Base-by-base conservation (phyloP, 192 early-diverging fungal genomes). In the Backusella psychrophila region DNA sequence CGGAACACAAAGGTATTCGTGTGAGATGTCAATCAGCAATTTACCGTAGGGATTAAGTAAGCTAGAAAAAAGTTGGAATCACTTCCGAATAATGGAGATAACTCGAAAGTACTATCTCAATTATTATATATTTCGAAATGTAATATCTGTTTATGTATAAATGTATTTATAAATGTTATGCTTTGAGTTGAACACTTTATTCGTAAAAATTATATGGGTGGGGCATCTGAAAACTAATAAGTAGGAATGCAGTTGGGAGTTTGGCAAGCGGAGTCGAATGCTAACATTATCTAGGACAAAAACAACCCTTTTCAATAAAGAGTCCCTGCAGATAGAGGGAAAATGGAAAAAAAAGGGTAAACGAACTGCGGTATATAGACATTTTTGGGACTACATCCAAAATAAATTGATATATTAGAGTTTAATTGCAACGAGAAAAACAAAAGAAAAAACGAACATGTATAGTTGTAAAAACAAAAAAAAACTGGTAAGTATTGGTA, bases 21-120 rank as follows among this genome's bases (percentile, higher is more conserved):
- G 53, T 56, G 53, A 56, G 53, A 56, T 56, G 53, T 56, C 53
- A 56, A 56, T 56, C 53, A 56, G 53, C 53, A 56, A 56, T n/a
- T 56, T 56, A 56, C 53, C 53, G n/a, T 6, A 23, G 8, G 8
- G 21, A 56, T 56, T 56, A 56, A 56, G 53, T 56, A 56, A 56
- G 19, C 53, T 21, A 21, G 7, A n/a, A 21, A 56, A 56, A 9
- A 56, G 2, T 21, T 56, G 53, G 53, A 56, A 19, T 19, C n/a
- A 53, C n/a, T 21, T 53, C n/a, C n/a, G 52, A 8, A 19, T 53
- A 6, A n/a, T 53, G n/a, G 17, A 53, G n/a, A 56, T 56, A 56
- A 19, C n/a, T 56, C 53, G 53, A 56, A 56, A 56, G 9, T 56
- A 56, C 21, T 8, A 56, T 21, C 8, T 6, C n/a, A 21, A 56